Base-by-base conservation (phyloP, 345 rosid genomes). In the Ceriops zippeliana region DNA sequence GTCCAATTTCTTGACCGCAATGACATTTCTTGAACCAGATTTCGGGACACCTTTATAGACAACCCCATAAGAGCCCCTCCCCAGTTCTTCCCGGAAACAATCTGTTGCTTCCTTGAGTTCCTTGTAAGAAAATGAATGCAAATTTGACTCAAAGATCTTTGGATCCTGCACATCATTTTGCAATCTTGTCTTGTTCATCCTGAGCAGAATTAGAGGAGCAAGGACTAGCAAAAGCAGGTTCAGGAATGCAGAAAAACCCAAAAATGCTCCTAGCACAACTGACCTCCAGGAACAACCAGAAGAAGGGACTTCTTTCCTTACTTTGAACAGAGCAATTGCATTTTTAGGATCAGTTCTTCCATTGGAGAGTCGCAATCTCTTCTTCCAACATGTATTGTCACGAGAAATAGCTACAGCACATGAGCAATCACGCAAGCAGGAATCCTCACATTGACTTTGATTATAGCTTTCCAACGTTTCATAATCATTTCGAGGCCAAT, bases 1-100 rank as follows among this genome's bases (percentile, higher is more conserved):
- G 37, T 67, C 75, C 69, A 74, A 52, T 27, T 78, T 78, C 70
- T 73, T 78, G 34, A 62, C 73, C 24, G 24, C 24, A 22, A 22
- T 22, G 24, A 22, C 24, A 22, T 22, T 22, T 22, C 24, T 22
- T 22, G 24, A 22, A 22, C 24, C 24, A 22, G 24, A 22, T 22
- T 22, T 22, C 24, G 24, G 24, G 24, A 22, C 24, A 22, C 24
- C 24, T 22, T 22, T 22, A 22, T 22, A 22, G 24, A 22, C 24
- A 22, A 22, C 24, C 24, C 24, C 24, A 22, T 22, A 22, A 22
- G 24, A 22, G 24, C 24, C 24, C 24, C 24, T 22, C 24, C 24
- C 24, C 24, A 22, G 24, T 22, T 22, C 24, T 22, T 22, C 24
- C 24, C 24, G 24, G 24, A 22, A 22, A 22, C 24, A 22, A 22